Base-by-base conservation (phyloP, 1,284 basidiomycete species). In the Sporisorium reilianum region DNA sequence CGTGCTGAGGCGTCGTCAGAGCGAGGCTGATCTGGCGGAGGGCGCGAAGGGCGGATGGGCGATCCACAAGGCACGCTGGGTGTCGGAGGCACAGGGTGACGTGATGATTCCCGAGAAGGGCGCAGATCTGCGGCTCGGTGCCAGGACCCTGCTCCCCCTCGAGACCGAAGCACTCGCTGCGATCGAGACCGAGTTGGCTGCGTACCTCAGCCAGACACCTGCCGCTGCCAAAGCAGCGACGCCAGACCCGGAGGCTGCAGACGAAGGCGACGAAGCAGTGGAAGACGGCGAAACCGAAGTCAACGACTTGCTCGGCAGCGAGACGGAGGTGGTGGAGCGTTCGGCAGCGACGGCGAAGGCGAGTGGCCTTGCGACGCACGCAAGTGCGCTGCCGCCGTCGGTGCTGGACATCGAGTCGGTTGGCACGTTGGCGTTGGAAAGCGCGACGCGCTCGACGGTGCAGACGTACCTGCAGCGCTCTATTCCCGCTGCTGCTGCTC, bases 81-180 rank as follows among this genome's bases (percentile, higher is more conserved):
- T 58, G 2, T 25, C 38, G 26, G 55, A 54, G 40, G 67, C 67
- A 9, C 57, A 70, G 16, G 40, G 53, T 3, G 67, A 70, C 22
- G 10, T 70, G 57, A 60, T 70, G 62, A 46, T 70, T 3, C 67
- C 67, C 1, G 67, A 70, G 7, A 64, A 57, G 44, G 51, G 61
- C 16, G 53, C 56, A 12, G 67, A 70, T 70, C 20, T 70, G 44
- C 48, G 67, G 36, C 58, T 70, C 8, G 45, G 49, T 51, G 58
- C 67, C 11, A 70, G 50, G 20, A 45, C 40, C 0, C 0, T 26
- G 2, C 20, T 25, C 0, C 25, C 32, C 10, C 10, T 70, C 4
- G 50, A 59, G 3, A 45, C 6, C 1, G 61, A 56, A 6, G 42
- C 25, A 7, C 44, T 46, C 9, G 44, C 57, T 45, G 62, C 30